Conservation (phyloP, 2,329 filamentous ascomycete species). For the Trichoderma simmonsii region DNA sequence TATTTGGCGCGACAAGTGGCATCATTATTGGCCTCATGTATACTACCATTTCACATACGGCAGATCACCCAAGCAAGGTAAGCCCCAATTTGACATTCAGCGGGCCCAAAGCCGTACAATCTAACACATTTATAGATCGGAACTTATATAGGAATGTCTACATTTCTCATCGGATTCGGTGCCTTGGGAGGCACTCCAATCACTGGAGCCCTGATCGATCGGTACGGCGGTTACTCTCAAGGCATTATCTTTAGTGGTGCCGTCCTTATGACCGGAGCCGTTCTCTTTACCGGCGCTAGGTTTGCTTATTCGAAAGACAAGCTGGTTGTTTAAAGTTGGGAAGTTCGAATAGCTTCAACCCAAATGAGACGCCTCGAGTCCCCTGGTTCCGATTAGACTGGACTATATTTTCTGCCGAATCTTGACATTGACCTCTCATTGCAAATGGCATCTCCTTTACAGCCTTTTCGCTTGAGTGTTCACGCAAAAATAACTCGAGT, state of each 20-base stretch:
- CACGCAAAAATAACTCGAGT: neutral
- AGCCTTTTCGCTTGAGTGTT: fast-evolving
- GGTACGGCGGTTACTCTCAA: neutral
- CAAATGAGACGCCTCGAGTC: neutral
- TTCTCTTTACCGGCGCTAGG: neutral
- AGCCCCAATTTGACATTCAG: neutral
- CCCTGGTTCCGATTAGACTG: neutral
- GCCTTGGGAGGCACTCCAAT: neutral
- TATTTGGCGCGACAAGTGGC: conserved; percentile 1
- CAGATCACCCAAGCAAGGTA: conserved; percentile 7
- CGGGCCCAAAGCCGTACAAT: neutral
- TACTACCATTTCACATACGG: neutral
- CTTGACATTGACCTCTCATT: neutral
- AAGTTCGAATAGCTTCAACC: neutral
- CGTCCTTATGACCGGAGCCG: neutral
- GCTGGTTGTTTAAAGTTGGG: neutral
- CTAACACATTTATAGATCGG: neutral
- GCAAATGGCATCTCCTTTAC: neutral
- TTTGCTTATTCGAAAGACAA: neutral
- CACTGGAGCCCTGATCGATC: neutral
- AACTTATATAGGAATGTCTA: conserved; percentile 2
- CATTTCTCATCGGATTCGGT: neutral
- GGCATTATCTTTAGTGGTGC: conserved; percentile 4
- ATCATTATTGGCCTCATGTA: conserved; percentile 1
- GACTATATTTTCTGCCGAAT: neutral